These are phyloP conservation scores for Litchi chinensis DNA, from an alignment of 345 rosid genomes.

Conservation along the genomic window DNA sequence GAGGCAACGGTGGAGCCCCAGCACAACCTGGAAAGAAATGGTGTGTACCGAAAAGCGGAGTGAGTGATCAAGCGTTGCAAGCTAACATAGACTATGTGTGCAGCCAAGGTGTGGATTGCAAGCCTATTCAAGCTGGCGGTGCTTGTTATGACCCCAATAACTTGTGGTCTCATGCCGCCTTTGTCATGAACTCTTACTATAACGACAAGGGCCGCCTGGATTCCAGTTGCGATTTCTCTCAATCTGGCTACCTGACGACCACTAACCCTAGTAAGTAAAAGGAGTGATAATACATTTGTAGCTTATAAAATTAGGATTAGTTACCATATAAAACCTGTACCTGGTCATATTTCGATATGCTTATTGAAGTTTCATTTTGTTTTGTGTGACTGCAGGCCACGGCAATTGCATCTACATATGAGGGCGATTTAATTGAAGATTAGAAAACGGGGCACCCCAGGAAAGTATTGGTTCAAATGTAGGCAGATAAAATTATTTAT, in stretches of 20 bases:
- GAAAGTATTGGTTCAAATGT: too few relatives aligned
- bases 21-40: slow-evolving; percentile 31
- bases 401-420: slow-evolving; percentile 11
- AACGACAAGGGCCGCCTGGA: slow-evolving; percentile 44
- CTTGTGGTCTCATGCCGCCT: slow-evolving; percentile 57
- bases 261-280: slow-evolving; percentile 54
- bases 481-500: too few relatives aligned
- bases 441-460: not conserved
- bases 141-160: slow-evolving; percentile 58
- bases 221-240: slow-evolving; percentile 50
- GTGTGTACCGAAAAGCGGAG: slow-evolving; percentile 58
- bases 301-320: too few relatives aligned
- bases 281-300: not conserved
- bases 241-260: slow-evolving; percentile 43
- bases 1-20: not conserved
- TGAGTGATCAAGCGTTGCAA: slow-evolving; percentile 46
- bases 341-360: not conserved
- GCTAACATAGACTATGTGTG: slow-evolving; percentile 66
- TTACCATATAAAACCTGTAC: too few relatives aligned
- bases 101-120: slow-evolving; percentile 66
- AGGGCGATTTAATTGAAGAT: not conserved
- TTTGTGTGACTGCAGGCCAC: slow-evolving; percentile 15
- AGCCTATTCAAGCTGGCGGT: slow-evolving; percentile 74
- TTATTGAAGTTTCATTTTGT: not conserved
- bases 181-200: slow-evolving; percentile 72